Evolutionary conservation across 345 rosid genomes (phyloP).

Genomic region (Dipteronia dyeriana): DNA sequence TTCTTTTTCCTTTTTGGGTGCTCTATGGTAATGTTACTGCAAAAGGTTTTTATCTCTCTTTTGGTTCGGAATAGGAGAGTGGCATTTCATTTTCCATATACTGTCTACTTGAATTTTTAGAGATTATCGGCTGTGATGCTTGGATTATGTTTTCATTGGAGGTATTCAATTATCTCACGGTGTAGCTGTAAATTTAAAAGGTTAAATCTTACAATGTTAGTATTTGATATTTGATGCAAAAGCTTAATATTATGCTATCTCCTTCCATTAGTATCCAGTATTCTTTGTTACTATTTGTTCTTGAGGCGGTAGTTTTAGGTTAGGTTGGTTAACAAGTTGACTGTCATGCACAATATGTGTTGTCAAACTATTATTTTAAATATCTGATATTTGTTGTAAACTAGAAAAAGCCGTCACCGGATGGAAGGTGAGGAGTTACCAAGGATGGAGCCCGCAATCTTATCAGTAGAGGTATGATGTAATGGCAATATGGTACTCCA

Average conservation of each 20-base stretch:
- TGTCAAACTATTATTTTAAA: background rate
- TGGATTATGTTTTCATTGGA: background rate
- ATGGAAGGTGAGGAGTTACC: slow-evolving; percentile 48
- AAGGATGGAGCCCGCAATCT: slow-evolving; percentile 78
- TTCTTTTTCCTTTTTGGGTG: background rate
- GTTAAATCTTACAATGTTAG: no score
- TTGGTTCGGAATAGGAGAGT: no score
- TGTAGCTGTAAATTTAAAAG: no score
- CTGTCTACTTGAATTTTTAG: no score
- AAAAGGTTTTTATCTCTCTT: no score
- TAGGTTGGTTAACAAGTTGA: background rate
- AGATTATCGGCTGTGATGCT: no score
- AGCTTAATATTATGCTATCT: background rate
- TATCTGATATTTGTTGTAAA: slow-evolving; percentile 20
- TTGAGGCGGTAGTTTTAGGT: background rate
- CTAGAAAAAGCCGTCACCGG: slow-evolving; percentile 56
- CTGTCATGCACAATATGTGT: background rate
- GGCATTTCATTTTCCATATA: no score
- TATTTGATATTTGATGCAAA: background rate
- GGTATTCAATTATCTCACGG: no score
- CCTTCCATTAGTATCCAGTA: background rate
- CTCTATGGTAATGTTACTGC: no score
- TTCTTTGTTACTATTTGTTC: background rate
- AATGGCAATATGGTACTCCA: background rate
- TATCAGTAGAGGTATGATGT: slow-evolving; percentile 81